Conservation (phyloP, 1,284 basidiomycete species). For the Ceratobasidium sp. region DNA sequence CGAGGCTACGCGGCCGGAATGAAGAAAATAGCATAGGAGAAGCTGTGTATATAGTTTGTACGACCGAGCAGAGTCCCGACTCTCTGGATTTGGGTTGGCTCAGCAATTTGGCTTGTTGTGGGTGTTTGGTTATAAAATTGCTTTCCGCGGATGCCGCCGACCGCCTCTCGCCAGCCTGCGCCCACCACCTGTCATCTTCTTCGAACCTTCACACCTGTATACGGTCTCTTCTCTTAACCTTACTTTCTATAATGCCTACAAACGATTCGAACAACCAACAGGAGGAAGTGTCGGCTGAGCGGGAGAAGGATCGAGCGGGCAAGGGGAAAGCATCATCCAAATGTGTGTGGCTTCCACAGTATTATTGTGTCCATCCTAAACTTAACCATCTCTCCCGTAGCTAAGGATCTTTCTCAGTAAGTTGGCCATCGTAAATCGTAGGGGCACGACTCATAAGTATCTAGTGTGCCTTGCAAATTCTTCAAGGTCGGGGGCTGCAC, state of each 20-base stretch:
- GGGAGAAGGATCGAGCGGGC: constrained; percentile 59
- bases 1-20: background rate
- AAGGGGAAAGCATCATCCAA: constrained; percentile 58
- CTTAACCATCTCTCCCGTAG: constrained; percentile 57
- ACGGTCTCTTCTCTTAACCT: constrained; percentile 16
- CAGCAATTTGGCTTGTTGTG: constrained; percentile 32
- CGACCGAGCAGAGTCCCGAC: background rate
- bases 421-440: background rate
- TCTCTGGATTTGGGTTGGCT: no score
- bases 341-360: constrained; percentile 54
- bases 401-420: constrained; percentile 88
- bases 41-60: constrained; percentile 9
- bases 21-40: background rate
- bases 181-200: constrained; percentile 28
- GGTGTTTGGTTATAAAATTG: constrained; percentile 39
- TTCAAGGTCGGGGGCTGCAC: constrained; percentile 95
- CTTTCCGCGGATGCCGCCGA: constrained; percentile 39
- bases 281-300: constrained; percentile 50
- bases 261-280: constrained; percentile 14
- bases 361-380: background rate
- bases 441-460: constrained; percentile 1
- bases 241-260: constrained; percentile 19
- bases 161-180: constrained; percentile 22
- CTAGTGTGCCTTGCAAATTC: constrained; percentile 94
- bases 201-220: background rate